phyloP scores from a whole-genome alignment of 805 yeast genomes.

The Starmerella potacharoeniae region DNA sequence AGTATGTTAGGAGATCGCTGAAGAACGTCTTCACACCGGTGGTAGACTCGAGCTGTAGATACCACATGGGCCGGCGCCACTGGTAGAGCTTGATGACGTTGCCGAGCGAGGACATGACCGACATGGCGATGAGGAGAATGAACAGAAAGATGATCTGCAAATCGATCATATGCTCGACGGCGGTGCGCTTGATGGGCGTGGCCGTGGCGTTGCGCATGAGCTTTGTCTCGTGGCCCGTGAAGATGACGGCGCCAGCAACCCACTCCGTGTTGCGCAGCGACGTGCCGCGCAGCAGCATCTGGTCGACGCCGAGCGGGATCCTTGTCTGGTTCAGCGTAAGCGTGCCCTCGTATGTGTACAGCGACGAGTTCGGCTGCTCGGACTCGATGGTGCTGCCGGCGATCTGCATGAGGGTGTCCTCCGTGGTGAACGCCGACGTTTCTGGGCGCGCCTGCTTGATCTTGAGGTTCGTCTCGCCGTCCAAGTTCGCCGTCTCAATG shows the following conservation, averaged over 20 bases:
- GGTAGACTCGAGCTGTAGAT: constrained; percentile 57
- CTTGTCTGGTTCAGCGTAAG: constrained; percentile 33
- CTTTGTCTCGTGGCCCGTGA: constrained; percentile 97
- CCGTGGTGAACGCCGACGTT: constrained; percentile 61
- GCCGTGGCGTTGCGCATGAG: constrained; percentile 98
- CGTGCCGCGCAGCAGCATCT: constrained; percentile 87
- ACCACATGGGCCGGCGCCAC: constrained; percentile 43
- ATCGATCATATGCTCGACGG: constrained; percentile 91
- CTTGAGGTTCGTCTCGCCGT: constrained; percentile 94
- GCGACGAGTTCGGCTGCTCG: constrained; percentile 87
- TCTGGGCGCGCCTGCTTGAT: constrained; percentile 81
- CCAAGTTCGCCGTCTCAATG: constrained; percentile 93
- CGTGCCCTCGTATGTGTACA: constrained; percentile 93
- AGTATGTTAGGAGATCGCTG: constrained; percentile 77
- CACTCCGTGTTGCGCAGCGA: constrained; percentile 87
- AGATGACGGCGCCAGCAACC: constrained; percentile 87
- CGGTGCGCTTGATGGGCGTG: constrained; percentile 92
- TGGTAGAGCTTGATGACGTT: constrained; percentile 62
- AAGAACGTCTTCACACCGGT: constrained; percentile 64
- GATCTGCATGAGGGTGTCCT: constrained; percentile 43
- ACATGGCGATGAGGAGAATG: constrained; percentile 58
- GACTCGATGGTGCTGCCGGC: constrained; percentile 51
- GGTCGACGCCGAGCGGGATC: constrained; percentile 79
- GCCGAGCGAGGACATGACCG: constrained; percentile 78
- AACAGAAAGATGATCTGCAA: constrained; percentile 83